Base-by-base conservation (phyloP, 2,329 filamentous ascomycete species). In the Monosporascus sp. region DNA sequence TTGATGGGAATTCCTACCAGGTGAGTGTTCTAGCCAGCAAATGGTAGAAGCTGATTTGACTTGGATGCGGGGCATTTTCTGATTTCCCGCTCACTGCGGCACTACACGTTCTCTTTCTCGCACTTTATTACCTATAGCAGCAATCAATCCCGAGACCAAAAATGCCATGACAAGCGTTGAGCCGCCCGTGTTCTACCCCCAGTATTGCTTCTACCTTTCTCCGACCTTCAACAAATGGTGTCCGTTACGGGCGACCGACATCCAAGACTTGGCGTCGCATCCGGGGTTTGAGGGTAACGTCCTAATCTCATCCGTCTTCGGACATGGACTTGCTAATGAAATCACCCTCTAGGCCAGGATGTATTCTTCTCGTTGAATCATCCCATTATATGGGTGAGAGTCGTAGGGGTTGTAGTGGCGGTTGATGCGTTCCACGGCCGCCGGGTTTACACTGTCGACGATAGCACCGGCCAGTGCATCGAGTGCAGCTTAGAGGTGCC, bases 381-480 rank as follows among this genome's bases (percentile, higher is more conserved):
- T 60, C 89, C 89, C 0, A 83, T 93, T 61, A 83, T 84, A 77
- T 92, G 86, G 81, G 81, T 89, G 50, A 84, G 86, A 56, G 69
- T 92, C 35, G 79, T 84, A 7, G 89, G 89, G 31, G 70, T 90
- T 8, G 78, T 93, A 22, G 84, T 91, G 52, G 81, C 80, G 14
- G 70, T 83, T 37, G 78, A 83, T 57, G 76, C 83, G 22, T 79
- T 74, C 52, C 57, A 62, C 37, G 70, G 69, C 37, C 72, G 72
- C 37, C 74, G 72, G 45, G 70, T 80, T 41, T 83, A 79, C 60
- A 84, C 78, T 2, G 67, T 88, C n/a, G 85, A 88, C 60, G 85
- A 88, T 66, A 81, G 83, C 65, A 85, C 80, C 58, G 84, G 84
- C 15, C 69, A 68, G 24, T 83, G 78, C 53, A 79, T 87, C 22